Conservation (phyloP, 1,284 basidiomycete species). For the Xanthoconium separans region DNA sequence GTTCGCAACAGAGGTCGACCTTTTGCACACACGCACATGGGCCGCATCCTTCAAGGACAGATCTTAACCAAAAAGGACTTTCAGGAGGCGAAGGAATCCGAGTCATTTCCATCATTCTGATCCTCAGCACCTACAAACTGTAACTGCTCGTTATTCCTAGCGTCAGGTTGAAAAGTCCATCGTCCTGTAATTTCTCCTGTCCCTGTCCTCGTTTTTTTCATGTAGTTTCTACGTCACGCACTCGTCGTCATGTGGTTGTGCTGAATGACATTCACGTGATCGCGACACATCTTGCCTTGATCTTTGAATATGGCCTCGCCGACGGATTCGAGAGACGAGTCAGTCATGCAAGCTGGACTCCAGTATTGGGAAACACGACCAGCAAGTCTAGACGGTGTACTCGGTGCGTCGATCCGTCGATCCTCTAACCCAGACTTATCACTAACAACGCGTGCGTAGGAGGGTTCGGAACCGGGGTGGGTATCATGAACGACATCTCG, state of each 20-base stretch:
- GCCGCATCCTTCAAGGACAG: neutral
- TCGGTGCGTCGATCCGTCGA: conserved; percentile 40
- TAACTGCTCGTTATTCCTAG: neutral
- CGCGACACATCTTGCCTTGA: neutral
- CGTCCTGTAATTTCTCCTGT: no score
- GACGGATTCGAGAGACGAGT: conserved; percentile 32
- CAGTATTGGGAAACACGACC: conserved; percentile 76
- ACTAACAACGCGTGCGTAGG: conserved; percentile 40
- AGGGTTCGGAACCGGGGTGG: conserved; percentile 73
- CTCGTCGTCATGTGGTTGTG: no score
- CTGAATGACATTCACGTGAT: no score
- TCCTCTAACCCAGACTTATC: no score
- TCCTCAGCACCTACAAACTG: no score
- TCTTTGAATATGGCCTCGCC: conserved; percentile 14
- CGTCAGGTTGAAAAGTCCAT: no score
- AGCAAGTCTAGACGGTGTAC: conserved; percentile 72
- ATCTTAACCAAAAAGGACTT: neutral
- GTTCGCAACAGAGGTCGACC: neutral
- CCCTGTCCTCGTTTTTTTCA: no score
- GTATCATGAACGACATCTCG: neutral
- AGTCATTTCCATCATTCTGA: no score
- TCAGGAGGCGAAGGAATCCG: no score
- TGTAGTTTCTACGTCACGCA: neutral
- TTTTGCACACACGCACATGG: neutral
- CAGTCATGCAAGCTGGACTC: conserved; percentile 65